Percentiles rank a stretch among this genome's conserved stretches.
Conservation (phyloP, 2,329 filamentous ascomycete species). For the Pseudogymnoascus sp. region DNA sequence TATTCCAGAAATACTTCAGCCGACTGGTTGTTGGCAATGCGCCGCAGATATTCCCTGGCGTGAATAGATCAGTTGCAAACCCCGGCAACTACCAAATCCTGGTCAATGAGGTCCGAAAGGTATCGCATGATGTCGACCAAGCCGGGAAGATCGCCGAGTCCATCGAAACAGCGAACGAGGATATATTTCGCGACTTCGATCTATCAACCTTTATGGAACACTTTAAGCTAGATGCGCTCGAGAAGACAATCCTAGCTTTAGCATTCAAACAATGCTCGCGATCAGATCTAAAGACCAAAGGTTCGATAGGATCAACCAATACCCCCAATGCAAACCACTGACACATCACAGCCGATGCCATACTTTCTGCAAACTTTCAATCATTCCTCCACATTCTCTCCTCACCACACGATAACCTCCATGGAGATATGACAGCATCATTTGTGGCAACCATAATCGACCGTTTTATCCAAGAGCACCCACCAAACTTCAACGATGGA, state of each 20-base stretch:
- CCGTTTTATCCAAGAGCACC: constrained; percentile 79
- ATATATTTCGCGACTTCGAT: constrained; percentile 93
- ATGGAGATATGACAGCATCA: constrained; percentile 58
- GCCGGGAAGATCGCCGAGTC: constrained; percentile 88
- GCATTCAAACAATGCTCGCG: constrained; percentile 81
- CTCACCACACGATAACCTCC: constrained; percentile 53
- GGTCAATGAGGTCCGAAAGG: constrained; percentile 76
- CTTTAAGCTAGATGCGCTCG: constrained; percentile 83
- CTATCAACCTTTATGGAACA: constrained; percentile 93
- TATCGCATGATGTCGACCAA: constrained; percentile 72
- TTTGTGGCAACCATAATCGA: constrained; percentile 79
- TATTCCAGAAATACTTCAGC: constrained; percentile 92
- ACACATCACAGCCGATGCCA: constrained; percentile 66
- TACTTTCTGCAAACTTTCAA: constrained; percentile 71
- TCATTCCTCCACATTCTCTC: constrained; percentile 73
- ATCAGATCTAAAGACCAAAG: constrained; percentile 80
- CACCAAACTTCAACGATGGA: constrained; percentile 74
- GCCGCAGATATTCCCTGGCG: constrained; percentile 78
- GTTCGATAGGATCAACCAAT: constrained; percentile 41
- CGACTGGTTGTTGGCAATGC: constrained; percentile 89
- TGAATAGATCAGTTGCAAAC: constrained; percentile 66
- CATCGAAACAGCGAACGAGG: constrained; percentile 82
- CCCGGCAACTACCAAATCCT: constrained; percentile 80
- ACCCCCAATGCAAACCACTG: constrained; percentile 11
- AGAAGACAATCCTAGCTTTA: constrained; percentile 80